These are phyloP conservation scores for Sapria himalayana DNA, from an alignment of 345 rosid genomes.

Conservation along the genomic window DNA sequence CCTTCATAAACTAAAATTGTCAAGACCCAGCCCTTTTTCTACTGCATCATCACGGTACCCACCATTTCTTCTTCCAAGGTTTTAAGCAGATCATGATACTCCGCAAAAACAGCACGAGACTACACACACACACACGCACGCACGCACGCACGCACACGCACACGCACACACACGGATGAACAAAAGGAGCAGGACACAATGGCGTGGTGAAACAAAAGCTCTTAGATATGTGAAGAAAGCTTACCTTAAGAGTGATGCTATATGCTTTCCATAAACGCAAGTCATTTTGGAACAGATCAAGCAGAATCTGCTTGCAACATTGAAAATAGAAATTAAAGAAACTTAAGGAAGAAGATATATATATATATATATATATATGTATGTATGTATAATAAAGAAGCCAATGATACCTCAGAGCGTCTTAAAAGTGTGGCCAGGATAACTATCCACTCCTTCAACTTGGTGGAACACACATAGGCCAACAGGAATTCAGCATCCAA, in stretches of 20 bases:
- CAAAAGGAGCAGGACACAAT: not conserved
- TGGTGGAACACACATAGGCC: conserved; percentile 97
- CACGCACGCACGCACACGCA: too few relatives aligned
- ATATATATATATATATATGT: too few relatives aligned
- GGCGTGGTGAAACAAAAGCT: not conserved
- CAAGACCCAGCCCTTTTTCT: too few relatives aligned
- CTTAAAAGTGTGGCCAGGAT: conserved; percentile 85
- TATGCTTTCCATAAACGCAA: conserved; percentile 75
- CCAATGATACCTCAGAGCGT: conserved; percentile 52
- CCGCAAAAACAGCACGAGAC: conserved; percentile 45
- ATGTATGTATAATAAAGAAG: too few relatives aligned
- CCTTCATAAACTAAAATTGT: too few relatives aligned
- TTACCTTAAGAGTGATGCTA: conserved; percentile 53
- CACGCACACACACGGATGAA: not conserved
- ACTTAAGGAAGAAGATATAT: too few relatives aligned
- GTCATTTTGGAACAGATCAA: conserved; percentile 67
- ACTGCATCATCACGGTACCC: too few relatives aligned
- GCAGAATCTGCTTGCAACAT: conserved; percentile 37
- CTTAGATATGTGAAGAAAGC: not conserved
- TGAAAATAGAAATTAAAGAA: not conserved
- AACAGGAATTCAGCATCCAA: conserved; percentile 87
- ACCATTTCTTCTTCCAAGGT: conserved; percentile 35
- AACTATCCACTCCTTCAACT: conserved; percentile 98
- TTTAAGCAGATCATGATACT: conserved; percentile 57
- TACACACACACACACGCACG: too few relatives aligned